Evolutionary conservation across 192 early-diverging fungal species (phyloP), one percentile per base, ranked within the genome.

Genomic region (Mortierella claussenii): DNA sequence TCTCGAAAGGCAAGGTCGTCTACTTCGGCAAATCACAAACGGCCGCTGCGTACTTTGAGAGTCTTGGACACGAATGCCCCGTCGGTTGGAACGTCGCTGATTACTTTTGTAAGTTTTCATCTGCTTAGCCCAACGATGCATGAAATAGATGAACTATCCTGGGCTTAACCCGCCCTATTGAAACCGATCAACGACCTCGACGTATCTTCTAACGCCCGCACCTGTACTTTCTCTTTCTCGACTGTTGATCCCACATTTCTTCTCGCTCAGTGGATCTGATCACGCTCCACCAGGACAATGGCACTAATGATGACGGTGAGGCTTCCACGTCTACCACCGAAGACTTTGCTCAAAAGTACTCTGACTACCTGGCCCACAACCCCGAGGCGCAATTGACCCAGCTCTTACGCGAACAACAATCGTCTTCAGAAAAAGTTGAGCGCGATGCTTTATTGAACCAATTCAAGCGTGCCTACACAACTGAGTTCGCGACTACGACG

Each of bases 51-150:
- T 92, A 94, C 68, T 98, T 98, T 81, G 84, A 90, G 56, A 74
- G 74, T 20, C 82, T 90, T 55, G 96, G 96, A 1, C 94, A 92
- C 65, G 82, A 83, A 26, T 95, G 93, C 62, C 96, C 96, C 9
- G 68, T 89, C n/a, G 93, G 94, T 17, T 95, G 93, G 79, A 98
- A 98, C 68, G 89, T 95, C 60, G 96, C 96, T 11, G 96, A 98
- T 73, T 96, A 89, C 62, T 80, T 94, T 15, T 84, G 90, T 69
- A 87, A 90, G 69, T 61, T 88, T 33, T 87, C 86, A 17, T 37
- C n/a, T n/a, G n/a, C n/a, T n/a, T n/a, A n/a, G n/a, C n/a, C n/a
- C n/a, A n/a, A n/a, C n/a, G n/a, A n/a, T n/a, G n/a, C n/a, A n/a
- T n/a, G n/a, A n/a, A n/a, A n/a, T n/a, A n/a, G n/a, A n/a, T n/a